These are phyloP conservation scores for Zygnema cylindricum DNA, from an alignment of 139 green algal genomes.

Conservation along the genomic window DNA sequence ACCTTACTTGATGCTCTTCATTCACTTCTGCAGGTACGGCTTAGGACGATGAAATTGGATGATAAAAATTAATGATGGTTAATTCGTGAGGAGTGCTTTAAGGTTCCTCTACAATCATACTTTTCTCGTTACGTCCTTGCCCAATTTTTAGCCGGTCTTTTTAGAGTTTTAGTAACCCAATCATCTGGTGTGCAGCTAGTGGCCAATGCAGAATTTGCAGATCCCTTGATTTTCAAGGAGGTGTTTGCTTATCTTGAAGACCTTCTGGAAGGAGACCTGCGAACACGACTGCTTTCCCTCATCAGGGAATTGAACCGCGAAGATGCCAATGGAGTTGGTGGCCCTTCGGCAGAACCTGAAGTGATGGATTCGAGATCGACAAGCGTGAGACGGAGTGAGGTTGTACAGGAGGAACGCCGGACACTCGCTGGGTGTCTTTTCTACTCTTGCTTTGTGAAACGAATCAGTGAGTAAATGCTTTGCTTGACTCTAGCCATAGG, in stretches of 20 bases:
- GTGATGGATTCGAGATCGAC: conserved; percentile 46
- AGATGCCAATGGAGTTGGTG: conserved; percentile 12
- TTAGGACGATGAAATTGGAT: too few relatives aligned
- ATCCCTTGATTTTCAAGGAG: conserved; percentile 8
- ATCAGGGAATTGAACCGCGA: conserved; percentile 47
- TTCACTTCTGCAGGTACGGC: conserved; percentile 29
- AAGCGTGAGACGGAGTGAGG: conserved; percentile 17
- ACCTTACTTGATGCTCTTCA: conserved; percentile 28
- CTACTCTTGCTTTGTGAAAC: conserved; percentile 34
- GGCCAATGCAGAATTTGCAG: conserved; percentile 12
- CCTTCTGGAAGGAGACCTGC: conserved; percentile 32
- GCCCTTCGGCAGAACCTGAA: conserved; percentile 23
- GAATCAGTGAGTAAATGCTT: conserved; percentile 6
- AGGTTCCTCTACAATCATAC: too few relatives aligned
- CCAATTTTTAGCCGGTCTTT: too few relatives aligned
- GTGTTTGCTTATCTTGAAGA: conserved; percentile 29
- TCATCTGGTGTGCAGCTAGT: conserved; percentile 42
- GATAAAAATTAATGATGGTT: too few relatives aligned
- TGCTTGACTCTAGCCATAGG: too few relatives aligned
- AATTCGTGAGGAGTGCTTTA: too few relatives aligned
- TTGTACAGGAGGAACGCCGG: conserved; percentile 42
- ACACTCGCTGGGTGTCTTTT: conserved; percentile 51
- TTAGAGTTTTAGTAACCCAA: too few relatives aligned
- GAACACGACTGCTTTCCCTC: conserved; percentile 34
- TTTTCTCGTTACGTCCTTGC: too few relatives aligned